These are phyloP conservation scores for Camillea tinctor DNA, from an alignment of 2,329 filamentous ascomycete species.

Conservation along the genomic window DNA sequence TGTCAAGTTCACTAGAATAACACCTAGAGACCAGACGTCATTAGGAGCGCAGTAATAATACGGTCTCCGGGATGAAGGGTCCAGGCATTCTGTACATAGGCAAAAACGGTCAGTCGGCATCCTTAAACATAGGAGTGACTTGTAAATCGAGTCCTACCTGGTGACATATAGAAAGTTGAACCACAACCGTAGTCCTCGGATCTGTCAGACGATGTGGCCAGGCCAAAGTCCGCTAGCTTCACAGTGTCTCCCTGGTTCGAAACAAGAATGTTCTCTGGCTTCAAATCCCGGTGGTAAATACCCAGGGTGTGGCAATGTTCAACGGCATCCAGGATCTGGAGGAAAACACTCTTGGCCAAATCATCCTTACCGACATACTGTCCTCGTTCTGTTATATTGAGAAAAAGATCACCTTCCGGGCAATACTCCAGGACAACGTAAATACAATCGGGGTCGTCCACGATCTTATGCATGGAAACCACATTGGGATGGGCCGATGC, in stretches of 20 bases:
- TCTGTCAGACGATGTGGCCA: constrained; percentile 79
- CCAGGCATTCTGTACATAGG: constrained; percentile 71
- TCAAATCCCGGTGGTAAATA: constrained; percentile 96
- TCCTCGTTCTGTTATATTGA: constrained; percentile 93
- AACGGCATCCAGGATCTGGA: constrained; percentile 95
- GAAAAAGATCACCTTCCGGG: constrained; percentile 93
- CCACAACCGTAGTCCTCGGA: constrained; percentile 97
- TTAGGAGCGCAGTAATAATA: constrained; percentile 92
- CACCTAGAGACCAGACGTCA: constrained; percentile 97
- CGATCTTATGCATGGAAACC: constrained; percentile 88
- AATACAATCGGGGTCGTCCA: constrained; percentile 88
- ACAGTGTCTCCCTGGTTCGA: constrained; percentile 84
- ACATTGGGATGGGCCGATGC: constrained; percentile 91
- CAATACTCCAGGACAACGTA: constrained; percentile 97
- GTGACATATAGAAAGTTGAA: constrained; percentile 99
- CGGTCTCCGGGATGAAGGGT: constrained; percentile 70
- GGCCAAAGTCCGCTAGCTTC: constrained; percentile 95
- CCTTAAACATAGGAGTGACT: constrained; percentile 10
- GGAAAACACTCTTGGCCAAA: constrained; percentile 81
- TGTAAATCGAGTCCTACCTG: constrained; percentile 63
- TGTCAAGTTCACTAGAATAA: constrained; percentile 95
- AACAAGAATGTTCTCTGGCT: constrained; percentile 97
- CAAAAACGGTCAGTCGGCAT: constrained; percentile 23
- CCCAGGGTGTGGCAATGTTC: constrained; percentile 90
- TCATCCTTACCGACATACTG: constrained; percentile 92